These are phyloP conservation scores for Globisporangium irregulare DNA, from an alignment of 352 stramenopile genomes.

Conservation along the genomic window DNA sequence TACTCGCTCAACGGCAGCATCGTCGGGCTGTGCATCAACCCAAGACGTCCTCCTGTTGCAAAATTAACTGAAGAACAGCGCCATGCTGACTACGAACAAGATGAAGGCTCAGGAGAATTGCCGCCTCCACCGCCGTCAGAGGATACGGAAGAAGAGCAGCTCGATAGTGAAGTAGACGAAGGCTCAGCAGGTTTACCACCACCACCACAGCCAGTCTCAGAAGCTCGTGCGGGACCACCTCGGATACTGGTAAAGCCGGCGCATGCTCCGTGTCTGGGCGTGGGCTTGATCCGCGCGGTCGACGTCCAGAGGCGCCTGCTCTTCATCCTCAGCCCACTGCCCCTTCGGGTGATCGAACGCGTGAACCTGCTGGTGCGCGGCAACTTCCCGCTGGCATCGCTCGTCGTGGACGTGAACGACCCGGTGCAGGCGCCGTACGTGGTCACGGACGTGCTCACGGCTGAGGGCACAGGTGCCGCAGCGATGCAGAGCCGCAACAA, in stretches of 20 bases:
- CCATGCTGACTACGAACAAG: background rate
- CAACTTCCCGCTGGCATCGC: slow-evolving; percentile 53
- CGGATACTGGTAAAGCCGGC: slow-evolving; percentile 53
- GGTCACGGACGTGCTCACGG: slow-evolving; percentile 63
- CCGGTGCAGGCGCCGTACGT: slow-evolving; percentile 52
- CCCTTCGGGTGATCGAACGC: slow-evolving; percentile 39
- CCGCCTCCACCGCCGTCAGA: background rate
- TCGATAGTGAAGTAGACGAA: background rate
- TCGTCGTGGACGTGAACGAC: slow-evolving; percentile 50
- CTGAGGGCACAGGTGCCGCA: slow-evolving; percentile 68
- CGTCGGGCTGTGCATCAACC: slow-evolving; percentile 73
- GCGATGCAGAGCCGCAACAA: slow-evolving; percentile 88
- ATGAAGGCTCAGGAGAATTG: background rate
- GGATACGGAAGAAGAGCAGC: too few relatives aligned
- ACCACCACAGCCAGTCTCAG: background rate
- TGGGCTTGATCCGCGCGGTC: slow-evolving; percentile 66
- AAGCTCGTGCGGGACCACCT: slow-evolving; percentile 20
- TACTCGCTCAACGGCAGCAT: slow-evolving; percentile 70
- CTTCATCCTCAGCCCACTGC: slow-evolving; percentile 67
- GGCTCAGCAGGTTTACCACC: background rate
- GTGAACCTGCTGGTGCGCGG: slow-evolving; percentile 78
- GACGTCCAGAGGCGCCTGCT: slow-evolving; percentile 51
- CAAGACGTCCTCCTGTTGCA: slow-evolving; percentile 1
- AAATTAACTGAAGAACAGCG: too few relatives aligned
- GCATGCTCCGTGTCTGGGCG: slow-evolving; percentile 60